Evolutionary conservation across 2,329 filamentous ascomycete genomes (phyloP).

Genomic region (Trichophyton rubrum): DNA sequence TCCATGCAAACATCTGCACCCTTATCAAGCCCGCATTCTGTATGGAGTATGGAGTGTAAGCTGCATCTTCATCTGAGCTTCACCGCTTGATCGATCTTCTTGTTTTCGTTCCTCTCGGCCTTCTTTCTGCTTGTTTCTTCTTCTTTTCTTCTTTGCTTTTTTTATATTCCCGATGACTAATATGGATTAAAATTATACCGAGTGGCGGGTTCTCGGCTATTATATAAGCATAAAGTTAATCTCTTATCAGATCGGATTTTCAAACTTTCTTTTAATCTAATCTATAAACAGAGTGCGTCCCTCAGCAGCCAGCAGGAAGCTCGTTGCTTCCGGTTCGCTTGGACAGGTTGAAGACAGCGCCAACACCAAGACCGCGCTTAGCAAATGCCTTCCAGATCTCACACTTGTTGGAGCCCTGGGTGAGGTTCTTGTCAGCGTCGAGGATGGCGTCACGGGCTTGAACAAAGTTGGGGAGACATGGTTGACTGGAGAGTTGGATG

Average conservation of each 20-base stretch:
- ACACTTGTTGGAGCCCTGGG: slow-evolving; percentile 7
- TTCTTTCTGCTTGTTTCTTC: neutral
- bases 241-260: neutral
- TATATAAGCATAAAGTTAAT: neutral
- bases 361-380: slow-evolving; percentile 9
- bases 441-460: slow-evolving; percentile 12
- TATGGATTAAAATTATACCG: neutral
- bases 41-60: neutral
- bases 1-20: neutral
- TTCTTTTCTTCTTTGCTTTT: neutral
- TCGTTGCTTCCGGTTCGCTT: neutral
- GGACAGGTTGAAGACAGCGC: neutral
- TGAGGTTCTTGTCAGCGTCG: slow-evolving; percentile 11
- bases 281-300: too few species aligned
- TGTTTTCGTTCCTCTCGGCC: too few species aligned
- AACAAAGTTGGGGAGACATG: slow-evolving; percentile 13
- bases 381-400: slow-evolving; percentile 12
- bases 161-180: neutral
- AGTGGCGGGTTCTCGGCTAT: neutral
- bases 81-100: neutral
- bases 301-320: neutral
- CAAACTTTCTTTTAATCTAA: neutral
- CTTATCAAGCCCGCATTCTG: neutral
- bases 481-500: neutral
- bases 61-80: neutral